Evolutionary conservation across 768 basidiomycete genomes (phyloP).

Genomic region (Pholiota molesta): DNA sequence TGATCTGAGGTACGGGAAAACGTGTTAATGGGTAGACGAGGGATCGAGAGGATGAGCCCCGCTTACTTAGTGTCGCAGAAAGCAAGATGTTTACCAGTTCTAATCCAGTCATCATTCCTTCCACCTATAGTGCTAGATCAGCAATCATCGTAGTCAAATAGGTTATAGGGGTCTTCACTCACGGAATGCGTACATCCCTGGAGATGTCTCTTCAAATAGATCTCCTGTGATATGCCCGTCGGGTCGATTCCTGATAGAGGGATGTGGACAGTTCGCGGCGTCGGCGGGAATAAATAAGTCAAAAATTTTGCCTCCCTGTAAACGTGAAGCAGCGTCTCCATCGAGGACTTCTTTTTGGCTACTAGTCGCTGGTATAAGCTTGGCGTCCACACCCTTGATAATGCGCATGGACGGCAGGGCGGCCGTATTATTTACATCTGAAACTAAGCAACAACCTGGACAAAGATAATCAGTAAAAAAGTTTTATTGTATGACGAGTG

Average conservation of each 20-base stretch:
- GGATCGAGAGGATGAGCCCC: no score
- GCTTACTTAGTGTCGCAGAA: slow-evolving; percentile 69
- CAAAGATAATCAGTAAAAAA: background rate
- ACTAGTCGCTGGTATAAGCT: slow-evolving; percentile 18
- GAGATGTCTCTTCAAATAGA: slow-evolving; percentile 56
- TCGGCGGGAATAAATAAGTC: slow-evolving; percentile 61
- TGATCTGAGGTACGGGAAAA: slow-evolving; percentile 17
- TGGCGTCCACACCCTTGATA: slow-evolving; percentile 29
- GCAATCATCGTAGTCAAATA: background rate
- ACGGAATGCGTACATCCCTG: slow-evolving; percentile 53
- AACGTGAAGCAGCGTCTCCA: slow-evolving; percentile 43
- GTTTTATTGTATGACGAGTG: background rate
- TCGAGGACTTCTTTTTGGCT: slow-evolving; percentile 21
- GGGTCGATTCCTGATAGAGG: slow-evolving; percentile 50
- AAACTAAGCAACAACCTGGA: slow-evolving; percentile 9
- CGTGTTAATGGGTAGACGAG: background rate
- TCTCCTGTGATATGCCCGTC: slow-evolving; percentile 74
- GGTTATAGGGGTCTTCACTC: background rate
- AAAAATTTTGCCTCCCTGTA: slow-evolving; percentile 39
- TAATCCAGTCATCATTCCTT: slow-evolving; percentile 75
- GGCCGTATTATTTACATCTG: slow-evolving; percentile 1
- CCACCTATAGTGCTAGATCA: slow-evolving; percentile 34
- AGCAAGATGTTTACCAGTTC: slow-evolving; percentile 60
- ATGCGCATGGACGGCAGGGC: slow-evolving; percentile 14
- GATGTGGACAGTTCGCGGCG: slow-evolving; percentile 62